These are phyloP conservation scores for Vigna nakashimae DNA, from an alignment of 306 rosid species.

Conservation along the genomic window DNA sequence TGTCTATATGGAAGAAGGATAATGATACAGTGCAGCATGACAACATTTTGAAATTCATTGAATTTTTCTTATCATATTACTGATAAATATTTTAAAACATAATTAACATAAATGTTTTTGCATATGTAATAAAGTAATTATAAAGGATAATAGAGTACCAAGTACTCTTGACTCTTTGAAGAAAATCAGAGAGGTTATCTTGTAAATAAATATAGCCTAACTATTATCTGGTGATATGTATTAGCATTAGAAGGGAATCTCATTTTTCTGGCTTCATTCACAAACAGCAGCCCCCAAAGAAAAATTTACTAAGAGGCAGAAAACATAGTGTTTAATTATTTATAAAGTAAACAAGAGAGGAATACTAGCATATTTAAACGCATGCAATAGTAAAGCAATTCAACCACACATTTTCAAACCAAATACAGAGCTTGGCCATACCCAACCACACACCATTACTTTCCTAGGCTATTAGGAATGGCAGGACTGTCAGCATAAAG, in stretches of 20 bases:
- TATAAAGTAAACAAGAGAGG: not conserved
- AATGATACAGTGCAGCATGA: too few relatives aligned
- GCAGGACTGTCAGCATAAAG: slow-evolving; percentile 95
- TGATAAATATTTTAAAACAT: too few relatives aligned
- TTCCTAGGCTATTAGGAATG: slow-evolving; percentile 78
- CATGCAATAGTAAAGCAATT: slow-evolving; percentile 11
- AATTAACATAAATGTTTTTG: too few relatives aligned
- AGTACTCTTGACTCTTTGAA: not conserved
- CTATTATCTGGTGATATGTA: not conserved
- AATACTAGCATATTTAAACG: slow-evolving; percentile 24
- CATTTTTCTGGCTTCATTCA: slow-evolving; percentile 19
- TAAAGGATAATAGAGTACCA: too few relatives aligned
- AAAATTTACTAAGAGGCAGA: not conserved
- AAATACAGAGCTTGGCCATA: slow-evolving; percentile 14
- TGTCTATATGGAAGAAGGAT: too few relatives aligned
- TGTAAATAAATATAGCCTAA: not conserved
- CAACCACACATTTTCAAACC: slow-evolving; percentile 28
- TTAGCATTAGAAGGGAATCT: not conserved
- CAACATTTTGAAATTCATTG: too few relatives aligned
- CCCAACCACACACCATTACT: slow-evolving; percentile 20
- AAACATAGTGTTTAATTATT: slow-evolving; percentile 30
- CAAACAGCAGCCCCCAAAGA: not conserved
- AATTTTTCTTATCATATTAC: too few relatives aligned
- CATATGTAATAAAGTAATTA: too few relatives aligned
- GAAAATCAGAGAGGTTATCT: not conserved